Base-by-base conservation (phyloP, 805 yeast genomes). In the Saturnispora mendoncae region DNA sequence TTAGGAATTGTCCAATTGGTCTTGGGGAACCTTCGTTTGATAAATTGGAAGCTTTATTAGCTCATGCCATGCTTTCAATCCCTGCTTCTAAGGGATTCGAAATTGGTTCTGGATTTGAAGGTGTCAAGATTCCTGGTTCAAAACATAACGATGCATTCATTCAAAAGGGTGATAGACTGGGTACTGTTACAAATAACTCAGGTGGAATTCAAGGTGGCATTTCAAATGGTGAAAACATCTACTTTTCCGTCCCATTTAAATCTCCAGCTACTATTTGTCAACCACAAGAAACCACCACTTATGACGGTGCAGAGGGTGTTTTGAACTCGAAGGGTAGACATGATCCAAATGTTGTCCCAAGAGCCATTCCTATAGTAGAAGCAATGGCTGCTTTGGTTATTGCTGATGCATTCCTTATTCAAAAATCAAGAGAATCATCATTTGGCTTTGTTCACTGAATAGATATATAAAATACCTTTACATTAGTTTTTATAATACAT, bases 161-260 rank as follows among this genome's bases (percentile, higher is more conserved):
- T 49, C 85, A 78, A 53, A 58, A 58, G 44, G 59, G 72, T 10
- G 76, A 79, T 21, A 72, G 71, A 55, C 70, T 92, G 58, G 81
- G 90, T 63, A 92, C 98, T 20, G 71, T 61, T 53, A 88, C 97
- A 15, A 92, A 92, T 68, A 79, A 81, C 64, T 84, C 95, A 14
- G 98, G 97, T 54, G 98, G 98, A 66, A 77, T 87, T 48, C 98
- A 92, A 70, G 98, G 98, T 57, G 98, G 98, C 58, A 92, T 92
- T 58, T 68, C 95, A 39, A 92, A 92, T 60, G 98, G 98, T 53
- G 98, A 92, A 65, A 73, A 84, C 65, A 84, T 92, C 56, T 92
- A 83, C 68, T 92, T 92, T 64, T 81, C 84, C 20, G 90, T 92
- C 34, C 97, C 97, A 3, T 92, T 92, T 77, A 92, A 92, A 69